Evolutionary conservation across 257 asterid genomes (phyloP).

Genomic region (Nicotiana tomentosiformis): DNA sequence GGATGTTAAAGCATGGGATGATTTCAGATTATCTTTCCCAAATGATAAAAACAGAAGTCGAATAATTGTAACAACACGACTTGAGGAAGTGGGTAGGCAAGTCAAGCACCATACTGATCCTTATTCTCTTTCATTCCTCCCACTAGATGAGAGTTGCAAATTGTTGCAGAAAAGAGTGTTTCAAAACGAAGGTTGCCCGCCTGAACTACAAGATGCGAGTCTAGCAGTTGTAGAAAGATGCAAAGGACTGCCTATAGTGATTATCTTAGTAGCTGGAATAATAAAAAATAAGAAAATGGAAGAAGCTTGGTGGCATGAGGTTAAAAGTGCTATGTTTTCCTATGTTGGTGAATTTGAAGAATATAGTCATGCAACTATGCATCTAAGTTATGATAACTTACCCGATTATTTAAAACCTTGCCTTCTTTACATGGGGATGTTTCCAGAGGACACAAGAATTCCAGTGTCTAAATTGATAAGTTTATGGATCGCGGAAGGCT

Average conservation of each 20-base stretch:
- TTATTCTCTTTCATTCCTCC: neutral
- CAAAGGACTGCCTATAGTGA: neutral
- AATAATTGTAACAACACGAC: neutral
- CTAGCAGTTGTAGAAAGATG: neutral
- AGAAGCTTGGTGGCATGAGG: too few species aligned
- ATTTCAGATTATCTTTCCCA: neutral
- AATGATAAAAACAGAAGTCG: neutral
- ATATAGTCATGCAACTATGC: neutral
- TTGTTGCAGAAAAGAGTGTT: neutral
- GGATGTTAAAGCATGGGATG: neutral
- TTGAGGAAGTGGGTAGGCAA: neutral
- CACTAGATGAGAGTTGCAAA: neutral
- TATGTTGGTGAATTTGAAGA: neutral
- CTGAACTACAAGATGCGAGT: neutral
- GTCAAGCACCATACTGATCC: neutral
- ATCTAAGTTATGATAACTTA: slow-evolving; percentile 1
- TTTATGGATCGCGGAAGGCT: too few species aligned
- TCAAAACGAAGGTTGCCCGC: neutral
- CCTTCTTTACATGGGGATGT: too few species aligned
- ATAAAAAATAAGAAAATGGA: too few species aligned
- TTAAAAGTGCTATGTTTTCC: too few species aligned
- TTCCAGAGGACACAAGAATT: too few species aligned
- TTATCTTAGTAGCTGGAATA: too few species aligned
- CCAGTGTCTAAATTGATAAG: too few species aligned
- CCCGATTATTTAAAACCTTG: neutral